Percentiles rank a stretch among this genome's conserved stretches.
phyloP scores from a whole-genome alignment of 2,329 filamentous ascomycete genomes.

The Calonectria pseudoreteaudii region DNA sequence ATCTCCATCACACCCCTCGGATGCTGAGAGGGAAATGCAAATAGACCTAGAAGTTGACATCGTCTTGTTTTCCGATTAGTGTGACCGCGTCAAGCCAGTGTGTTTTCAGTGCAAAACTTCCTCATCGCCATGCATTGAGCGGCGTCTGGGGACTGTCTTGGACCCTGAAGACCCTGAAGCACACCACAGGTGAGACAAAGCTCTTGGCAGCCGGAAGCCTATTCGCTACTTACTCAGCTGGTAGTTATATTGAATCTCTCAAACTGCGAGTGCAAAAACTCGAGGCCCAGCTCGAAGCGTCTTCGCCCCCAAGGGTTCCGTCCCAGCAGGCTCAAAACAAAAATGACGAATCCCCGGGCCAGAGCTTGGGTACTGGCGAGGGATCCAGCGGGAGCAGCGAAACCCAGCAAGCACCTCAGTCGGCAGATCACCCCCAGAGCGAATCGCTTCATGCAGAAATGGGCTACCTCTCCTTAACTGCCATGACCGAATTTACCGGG shows the following conservation, averaged over 20 bases:
- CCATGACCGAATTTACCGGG: slow-evolving; percentile 24
- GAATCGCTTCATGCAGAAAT: slow-evolving; percentile 21
- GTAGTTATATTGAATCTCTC: slow-evolving; percentile 24
- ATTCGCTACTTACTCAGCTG: not conserved
- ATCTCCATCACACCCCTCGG: not conserved
- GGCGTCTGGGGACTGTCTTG: slow-evolving; percentile 12
- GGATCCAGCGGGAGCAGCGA: not conserved
- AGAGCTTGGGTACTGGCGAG: not conserved
- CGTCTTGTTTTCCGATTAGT: not conserved
- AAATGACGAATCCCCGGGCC: not conserved
- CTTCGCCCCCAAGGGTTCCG: not conserved
- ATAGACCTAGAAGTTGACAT: not conserved
- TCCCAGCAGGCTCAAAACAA: not conserved
- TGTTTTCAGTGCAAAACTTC: slow-evolving; percentile 16
- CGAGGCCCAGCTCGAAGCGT: slow-evolving; percentile 6
- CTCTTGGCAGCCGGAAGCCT: not conserved
- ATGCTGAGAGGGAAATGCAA: not conserved
- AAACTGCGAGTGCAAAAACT: slow-evolving; percentile 14
- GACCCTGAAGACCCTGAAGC: slow-evolving; percentile 19
- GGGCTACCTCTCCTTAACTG: slow-evolving; percentile 16
- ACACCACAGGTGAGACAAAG: slow-evolving; percentile 21
- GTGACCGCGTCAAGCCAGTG: slow-evolving; percentile 19
- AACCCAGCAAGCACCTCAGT: not conserved
- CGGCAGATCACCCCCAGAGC: not conserved
- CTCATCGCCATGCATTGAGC: slow-evolving; percentile 21